These are phyloP conservation scores for Fusarium foetens DNA, from an alignment of 2,329 filamentous ascomycete species.

Conservation along the genomic window DNA sequence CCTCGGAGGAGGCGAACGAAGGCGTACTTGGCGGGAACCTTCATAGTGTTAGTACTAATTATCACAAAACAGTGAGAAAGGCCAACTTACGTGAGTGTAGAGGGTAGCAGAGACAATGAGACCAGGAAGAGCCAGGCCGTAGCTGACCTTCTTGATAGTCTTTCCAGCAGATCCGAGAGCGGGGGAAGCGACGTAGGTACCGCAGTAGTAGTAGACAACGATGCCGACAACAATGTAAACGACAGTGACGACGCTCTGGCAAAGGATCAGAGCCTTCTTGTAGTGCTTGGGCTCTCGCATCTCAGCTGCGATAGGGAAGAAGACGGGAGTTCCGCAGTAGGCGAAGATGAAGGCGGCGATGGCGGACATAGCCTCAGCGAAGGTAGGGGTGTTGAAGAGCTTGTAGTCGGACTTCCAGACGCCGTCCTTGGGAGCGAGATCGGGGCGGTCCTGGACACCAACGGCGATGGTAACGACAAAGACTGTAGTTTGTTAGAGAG, in stretches of 20 bases:
- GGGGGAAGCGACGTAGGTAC: slow-evolving; percentile 58
- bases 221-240: slow-evolving; percentile 49
- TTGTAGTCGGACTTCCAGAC: slow-evolving; percentile 48
- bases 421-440: slow-evolving; percentile 30
- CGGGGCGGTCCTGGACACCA: slow-evolving; percentile 36
- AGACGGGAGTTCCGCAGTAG: slow-evolving; percentile 51
- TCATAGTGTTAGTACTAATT: fast-evolving
- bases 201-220: slow-evolving; percentile 59
- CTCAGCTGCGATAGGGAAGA: slow-evolving; percentile 48
- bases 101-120: slow-evolving; percentile 44
- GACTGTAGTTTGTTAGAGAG: not conserved
- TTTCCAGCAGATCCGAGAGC: slow-evolving; percentile 59
- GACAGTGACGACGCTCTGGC: slow-evolving; percentile 44
- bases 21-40: slow-evolving; percentile 32
- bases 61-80: fast-evolving
- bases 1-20: slow-evolving; percentile 42
- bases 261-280: slow-evolving; percentile 43
- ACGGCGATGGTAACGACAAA: slow-evolving; percentile 38
- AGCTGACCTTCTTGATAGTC: slow-evolving; percentile 56
- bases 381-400: slow-evolving; percentile 46
- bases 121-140: slow-evolving; percentile 51
- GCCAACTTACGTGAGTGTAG: slow-evolving; percentile 42
- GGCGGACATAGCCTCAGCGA: slow-evolving; percentile 47
- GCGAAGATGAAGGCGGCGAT: slow-evolving; percentile 51
- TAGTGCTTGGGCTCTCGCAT: slow-evolving; percentile 48